Percentiles rank a stretch among this genome's conserved stretches.
These are phyloP conservation scores for Ilyonectria destructans DNA, from an alignment of 2,329 filamentous ascomycete genomes.

Conservation along the genomic window DNA sequence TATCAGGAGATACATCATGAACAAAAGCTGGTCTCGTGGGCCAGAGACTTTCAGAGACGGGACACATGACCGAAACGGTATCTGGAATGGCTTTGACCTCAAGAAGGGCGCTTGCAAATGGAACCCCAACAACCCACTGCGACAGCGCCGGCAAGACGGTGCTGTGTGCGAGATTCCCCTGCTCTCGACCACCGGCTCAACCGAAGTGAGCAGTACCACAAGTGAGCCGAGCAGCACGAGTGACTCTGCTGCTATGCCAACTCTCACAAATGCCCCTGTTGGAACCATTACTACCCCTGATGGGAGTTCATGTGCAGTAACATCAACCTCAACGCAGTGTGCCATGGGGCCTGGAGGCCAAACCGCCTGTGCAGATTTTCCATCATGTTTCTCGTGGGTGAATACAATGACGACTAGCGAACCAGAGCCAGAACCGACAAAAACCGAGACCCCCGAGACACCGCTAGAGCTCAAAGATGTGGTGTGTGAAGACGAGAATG, in stretches of 20 bases:
- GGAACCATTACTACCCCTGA: neutral
- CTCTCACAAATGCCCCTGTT: neutral
- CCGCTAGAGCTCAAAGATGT: neutral
- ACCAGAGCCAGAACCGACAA: neutral
- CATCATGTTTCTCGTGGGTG: neutral
- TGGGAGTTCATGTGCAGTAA: neutral
- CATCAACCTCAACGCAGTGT: neutral
- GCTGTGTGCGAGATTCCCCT: constrained; percentile 9
- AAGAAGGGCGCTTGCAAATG: constrained; percentile 4
- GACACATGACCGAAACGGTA: neutral
- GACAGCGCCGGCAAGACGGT: constrained; percentile 7
- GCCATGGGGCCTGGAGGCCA: neutral
- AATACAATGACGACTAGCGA: neutral
- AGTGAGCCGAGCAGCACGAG: neutral
- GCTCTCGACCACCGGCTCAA: neutral
- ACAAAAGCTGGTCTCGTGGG: constrained; percentile 9
- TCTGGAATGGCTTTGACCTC: constrained; percentile 13
- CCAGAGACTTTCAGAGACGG: neutral
- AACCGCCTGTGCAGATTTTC: neutral
- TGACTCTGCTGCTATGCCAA: neutral
- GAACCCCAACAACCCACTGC: neutral
- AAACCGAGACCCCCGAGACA: neutral
- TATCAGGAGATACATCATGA: constrained; percentile 13
- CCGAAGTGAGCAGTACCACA: neutral
- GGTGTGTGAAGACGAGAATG: neutral